Conservation (phyloP, 139 green algal genomes). For the Choricystis sp. region DNA sequence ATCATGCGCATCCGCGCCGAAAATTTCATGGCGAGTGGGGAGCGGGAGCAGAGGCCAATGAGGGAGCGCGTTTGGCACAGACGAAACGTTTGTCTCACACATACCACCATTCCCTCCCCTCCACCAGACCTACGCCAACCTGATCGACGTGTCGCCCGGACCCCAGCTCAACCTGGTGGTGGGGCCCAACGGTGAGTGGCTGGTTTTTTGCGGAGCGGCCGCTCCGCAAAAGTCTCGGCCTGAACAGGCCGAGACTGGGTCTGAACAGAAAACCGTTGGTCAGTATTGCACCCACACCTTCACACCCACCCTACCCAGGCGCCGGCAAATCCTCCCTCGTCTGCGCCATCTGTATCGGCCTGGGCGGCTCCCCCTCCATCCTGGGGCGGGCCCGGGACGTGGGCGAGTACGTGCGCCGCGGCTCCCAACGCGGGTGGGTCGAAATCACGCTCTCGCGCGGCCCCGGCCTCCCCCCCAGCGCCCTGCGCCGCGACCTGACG, state of each 20-base stretch:
- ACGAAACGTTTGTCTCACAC: too few species aligned
- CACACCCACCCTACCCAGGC: slow-evolving; percentile 16
- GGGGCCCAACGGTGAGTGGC: slow-evolving; percentile 72
- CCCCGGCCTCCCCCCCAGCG: slow-evolving; percentile 10
- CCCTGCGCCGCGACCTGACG: slow-evolving; percentile 20
- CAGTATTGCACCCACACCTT: background rate
- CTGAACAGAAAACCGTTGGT: background rate
- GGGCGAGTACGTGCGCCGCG: slow-evolving; percentile 55
- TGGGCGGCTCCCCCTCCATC: slow-evolving; percentile 36
- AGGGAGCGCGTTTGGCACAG: too few species aligned
- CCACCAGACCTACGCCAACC: slow-evolving; percentile 56
- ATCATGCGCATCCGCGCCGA: background rate
- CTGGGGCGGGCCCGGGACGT: slow-evolving; percentile 66
- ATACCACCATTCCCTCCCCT: background rate
- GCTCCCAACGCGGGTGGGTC: slow-evolving; percentile 26
- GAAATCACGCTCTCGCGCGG: slow-evolving; percentile 54
- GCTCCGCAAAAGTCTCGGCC: background rate
- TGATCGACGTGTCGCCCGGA: slow-evolving; percentile 40
- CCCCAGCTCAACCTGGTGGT: slow-evolving; percentile 82
- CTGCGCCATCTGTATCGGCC: slow-evolving; percentile 73
- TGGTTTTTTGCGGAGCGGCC: background rate
- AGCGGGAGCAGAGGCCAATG: too few species aligned
- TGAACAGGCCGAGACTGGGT: background rate
- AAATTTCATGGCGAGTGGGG: background rate
- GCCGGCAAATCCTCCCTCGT: slow-evolving; percentile 88